phyloP scores from a whole-genome alignment of 768 basidiomycete species.

The Mycena pura region DNA sequence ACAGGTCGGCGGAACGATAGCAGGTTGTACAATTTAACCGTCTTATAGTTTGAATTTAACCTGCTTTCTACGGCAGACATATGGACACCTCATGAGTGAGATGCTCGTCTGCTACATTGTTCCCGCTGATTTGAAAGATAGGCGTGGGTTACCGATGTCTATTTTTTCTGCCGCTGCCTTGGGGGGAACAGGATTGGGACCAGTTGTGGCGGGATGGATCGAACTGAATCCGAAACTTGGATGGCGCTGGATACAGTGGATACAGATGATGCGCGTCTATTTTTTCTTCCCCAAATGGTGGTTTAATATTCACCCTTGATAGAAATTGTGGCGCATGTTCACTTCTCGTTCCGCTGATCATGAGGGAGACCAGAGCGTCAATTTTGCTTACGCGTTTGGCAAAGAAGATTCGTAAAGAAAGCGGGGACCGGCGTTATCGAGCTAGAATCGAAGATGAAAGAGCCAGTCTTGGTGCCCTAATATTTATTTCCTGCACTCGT shows the following conservation, averaged over 20 bases:
- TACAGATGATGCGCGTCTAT: slow-evolving; percentile 63
- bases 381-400: slow-evolving; percentile 76
- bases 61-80: slow-evolving; percentile 59
- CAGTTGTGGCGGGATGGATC: slow-evolving; percentile 70
- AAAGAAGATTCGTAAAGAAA: slow-evolving; percentile 64
- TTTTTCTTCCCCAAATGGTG: no score
- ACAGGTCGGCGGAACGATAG: slow-evolving; percentile 65
- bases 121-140: slow-evolving; percentile 31
- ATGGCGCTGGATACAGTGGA: slow-evolving; percentile 90
- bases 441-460: slow-evolving; percentile 68
- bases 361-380: slow-evolving; percentile 77
- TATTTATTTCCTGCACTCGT: slow-evolving; percentile 73
- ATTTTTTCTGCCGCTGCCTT: slow-evolving; percentile 69
- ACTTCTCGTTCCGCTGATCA: slow-evolving; percentile 55
- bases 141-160: slow-evolving; percentile 81
- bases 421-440: slow-evolving; percentile 67
- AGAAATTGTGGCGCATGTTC: slow-evolving; percentile 63
- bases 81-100: slow-evolving; percentile 67
- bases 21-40: slow-evolving; percentile 8
- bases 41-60: background rate
- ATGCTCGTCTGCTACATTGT: background rate
- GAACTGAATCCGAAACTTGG: slow-evolving; percentile 61
- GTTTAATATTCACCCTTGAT: background rate
- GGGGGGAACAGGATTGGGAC: slow-evolving; percentile 67
- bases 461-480: slow-evolving; percentile 57